phyloP scores from a whole-genome alignment of 2,329 filamentous ascomycete genomes.

The Colletotrichum nymphaeae region DNA sequence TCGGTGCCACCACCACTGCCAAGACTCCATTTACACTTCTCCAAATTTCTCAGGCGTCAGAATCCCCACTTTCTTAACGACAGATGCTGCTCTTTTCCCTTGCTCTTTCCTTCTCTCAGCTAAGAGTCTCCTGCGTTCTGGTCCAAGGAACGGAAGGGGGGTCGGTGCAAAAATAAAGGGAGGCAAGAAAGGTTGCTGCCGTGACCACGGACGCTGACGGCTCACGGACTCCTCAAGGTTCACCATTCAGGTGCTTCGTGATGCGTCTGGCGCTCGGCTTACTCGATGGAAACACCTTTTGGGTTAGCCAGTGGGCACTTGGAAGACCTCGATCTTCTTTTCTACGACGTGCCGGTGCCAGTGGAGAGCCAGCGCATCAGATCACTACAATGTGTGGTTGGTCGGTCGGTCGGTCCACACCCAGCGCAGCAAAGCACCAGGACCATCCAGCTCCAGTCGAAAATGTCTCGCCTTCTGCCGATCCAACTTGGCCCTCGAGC shows the following conservation, averaged over 20 bases:
- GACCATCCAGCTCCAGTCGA: neutral
- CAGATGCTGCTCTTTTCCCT: neutral
- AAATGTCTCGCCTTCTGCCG: neutral
- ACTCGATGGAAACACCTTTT: neutral
- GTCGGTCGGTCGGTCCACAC: neutral
- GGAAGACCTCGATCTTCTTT: neutral
- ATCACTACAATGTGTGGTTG: neutral
- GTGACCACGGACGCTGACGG: neutral
- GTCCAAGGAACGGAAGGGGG: neutral
- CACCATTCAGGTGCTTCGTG: neutral
- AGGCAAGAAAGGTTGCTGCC: neutral
- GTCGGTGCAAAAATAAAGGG: neutral
- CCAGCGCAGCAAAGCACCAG: neutral
- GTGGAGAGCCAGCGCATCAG: neutral
- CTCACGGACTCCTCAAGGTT: neutral
- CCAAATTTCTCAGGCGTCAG: constrained; percentile 14
- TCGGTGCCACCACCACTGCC: constrained; percentile 1
- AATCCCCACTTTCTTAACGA: neutral
- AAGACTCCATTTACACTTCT: neutral
- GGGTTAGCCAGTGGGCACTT: neutral
- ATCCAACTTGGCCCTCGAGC: neutral
- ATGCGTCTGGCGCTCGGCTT: constrained; percentile 2
- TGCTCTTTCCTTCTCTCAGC: neutral
- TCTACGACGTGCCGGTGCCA: neutral
- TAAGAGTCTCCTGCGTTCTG: neutral